These are phyloP conservation scores for Pythium aphanidermatum DNA, from an alignment of 352 stramenopile species.

Conservation along the genomic window DNA sequence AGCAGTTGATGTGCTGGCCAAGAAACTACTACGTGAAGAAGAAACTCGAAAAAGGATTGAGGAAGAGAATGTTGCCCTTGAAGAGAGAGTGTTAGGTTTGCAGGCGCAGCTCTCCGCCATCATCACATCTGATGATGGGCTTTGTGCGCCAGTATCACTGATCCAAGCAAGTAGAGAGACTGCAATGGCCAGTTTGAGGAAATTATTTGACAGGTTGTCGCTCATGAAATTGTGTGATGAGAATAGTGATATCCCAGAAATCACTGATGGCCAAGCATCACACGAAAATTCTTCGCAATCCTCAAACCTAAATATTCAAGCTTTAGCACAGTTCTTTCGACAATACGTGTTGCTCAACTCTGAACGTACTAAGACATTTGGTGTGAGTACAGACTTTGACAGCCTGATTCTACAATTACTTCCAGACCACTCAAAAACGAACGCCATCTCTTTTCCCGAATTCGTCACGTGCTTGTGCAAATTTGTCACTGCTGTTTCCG, in stretches of 20 bases:
- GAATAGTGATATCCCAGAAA: no score
- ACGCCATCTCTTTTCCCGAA: no score
- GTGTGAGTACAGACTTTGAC: no score
- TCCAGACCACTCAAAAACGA: no score
- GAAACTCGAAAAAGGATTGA: slow-evolving; percentile 53
- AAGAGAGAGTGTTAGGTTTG: slow-evolving; percentile 37
- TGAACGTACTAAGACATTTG: no score
- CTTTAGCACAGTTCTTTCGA: no score
- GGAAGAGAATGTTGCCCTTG: slow-evolving; percentile 43
- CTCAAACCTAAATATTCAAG: no score
- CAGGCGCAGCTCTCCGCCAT: slow-evolving; percentile 42
- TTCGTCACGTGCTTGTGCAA: slow-evolving; percentile 45
- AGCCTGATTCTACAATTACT: no score
- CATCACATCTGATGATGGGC: slow-evolving; percentile 46
- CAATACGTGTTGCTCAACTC: slow-evolving; percentile 47
- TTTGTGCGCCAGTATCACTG: slow-evolving; percentile 38
- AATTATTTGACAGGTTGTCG: no score
- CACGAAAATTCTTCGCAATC: no score
- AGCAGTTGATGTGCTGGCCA: slow-evolving; percentile 66
- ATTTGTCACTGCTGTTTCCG: slow-evolving; percentile 33
- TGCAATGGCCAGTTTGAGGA: slow-evolving; percentile 35
- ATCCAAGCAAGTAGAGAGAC: slow-evolving; percentile 48
- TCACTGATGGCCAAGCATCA: no score
- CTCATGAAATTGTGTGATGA: no score
- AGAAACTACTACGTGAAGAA: slow-evolving; percentile 70